Evolutionary conservation across 805 yeast genomes (phyloP).

Genomic region (Saccharomyces jurei): DNA sequence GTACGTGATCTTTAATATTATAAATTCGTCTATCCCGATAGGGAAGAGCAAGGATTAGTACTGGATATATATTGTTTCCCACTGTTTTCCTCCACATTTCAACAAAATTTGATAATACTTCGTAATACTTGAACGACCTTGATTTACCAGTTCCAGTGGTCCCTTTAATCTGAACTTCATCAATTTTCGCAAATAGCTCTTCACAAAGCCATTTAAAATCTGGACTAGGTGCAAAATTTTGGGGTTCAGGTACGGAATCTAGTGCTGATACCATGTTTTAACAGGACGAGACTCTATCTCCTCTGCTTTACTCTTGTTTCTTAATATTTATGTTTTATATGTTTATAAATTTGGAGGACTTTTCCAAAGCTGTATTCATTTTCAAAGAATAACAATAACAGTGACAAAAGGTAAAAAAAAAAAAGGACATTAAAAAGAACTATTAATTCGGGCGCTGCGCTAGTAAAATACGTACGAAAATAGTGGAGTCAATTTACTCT

Average conservation of each 20-base stretch:
- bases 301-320: neutral
- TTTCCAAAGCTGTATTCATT: no score
- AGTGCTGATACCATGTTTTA: neutral
- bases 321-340: constrained; percentile 1
- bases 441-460: neutral
- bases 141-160: constrained; percentile 11
- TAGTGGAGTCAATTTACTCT: neutral
- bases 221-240: constrained; percentile 31
- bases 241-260: constrained; percentile 6
- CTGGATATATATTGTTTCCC: constrained; percentile 61
- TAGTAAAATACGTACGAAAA: no score
- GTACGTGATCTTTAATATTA: constrained; percentile 52
- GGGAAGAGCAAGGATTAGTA: constrained; percentile 53
- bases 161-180: constrained; percentile 10
- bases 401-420: neutral
- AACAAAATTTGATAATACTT: constrained; percentile 36
- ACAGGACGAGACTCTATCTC: neutral
- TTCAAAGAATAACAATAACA: neutral
- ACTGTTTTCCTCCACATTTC: constrained; percentile 44
- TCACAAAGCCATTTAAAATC: constrained; percentile 33
- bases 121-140: constrained; percentile 14
- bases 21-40: constrained; percentile 55
- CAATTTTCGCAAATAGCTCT: constrained; percentile 26
- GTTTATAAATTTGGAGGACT: neutral
- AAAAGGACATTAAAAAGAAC: neutral